Evolutionary conservation across 371 early-diverging fungal genomes (phyloP).

Genomic region (Dinochytrium kinnereticum): DNA sequence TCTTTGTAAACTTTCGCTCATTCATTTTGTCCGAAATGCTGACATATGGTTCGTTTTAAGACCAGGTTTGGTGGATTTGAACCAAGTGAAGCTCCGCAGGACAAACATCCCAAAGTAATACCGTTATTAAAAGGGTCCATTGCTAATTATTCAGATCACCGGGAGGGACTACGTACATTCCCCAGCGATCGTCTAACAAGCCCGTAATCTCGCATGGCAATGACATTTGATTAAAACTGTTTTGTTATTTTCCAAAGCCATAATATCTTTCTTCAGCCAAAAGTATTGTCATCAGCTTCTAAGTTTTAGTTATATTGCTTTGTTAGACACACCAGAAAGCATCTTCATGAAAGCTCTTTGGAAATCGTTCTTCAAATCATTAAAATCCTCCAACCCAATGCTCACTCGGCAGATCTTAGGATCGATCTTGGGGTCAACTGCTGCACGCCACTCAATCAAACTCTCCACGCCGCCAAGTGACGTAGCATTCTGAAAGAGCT

Average conservation of each 20-base stretch:
- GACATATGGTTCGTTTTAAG: neutral
- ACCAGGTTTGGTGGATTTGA: neutral
- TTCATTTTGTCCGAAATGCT: neutral
- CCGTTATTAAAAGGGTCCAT: no score
- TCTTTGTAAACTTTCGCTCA: neutral
- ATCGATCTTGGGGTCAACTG: slow-evolving; percentile 50
- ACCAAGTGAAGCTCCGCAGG: neutral
- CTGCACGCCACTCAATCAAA: slow-evolving; percentile 64
- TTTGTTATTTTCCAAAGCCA: neutral
- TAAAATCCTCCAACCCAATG: slow-evolving; percentile 67
- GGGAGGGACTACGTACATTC: neutral
- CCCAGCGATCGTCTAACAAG: neutral
- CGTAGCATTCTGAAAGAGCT: slow-evolving; percentile 54
- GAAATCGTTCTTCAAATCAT: slow-evolving; percentile 65
- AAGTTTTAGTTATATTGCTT: no score
- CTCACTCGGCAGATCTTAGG: slow-evolving; percentile 62
- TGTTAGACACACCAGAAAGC: no score
- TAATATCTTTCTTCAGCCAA: no score
- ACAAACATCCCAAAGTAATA: slow-evolving; percentile 7
- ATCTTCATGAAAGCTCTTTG: slow-evolving; percentile 29
- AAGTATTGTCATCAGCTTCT: no score
- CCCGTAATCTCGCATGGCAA: no score
- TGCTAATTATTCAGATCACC: no score
- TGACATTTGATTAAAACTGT: neutral
- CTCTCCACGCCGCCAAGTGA: slow-evolving; percentile 72